Base-by-base conservation (phyloP, 345 rosid species). In the Euphorbia lathyris region DNA sequence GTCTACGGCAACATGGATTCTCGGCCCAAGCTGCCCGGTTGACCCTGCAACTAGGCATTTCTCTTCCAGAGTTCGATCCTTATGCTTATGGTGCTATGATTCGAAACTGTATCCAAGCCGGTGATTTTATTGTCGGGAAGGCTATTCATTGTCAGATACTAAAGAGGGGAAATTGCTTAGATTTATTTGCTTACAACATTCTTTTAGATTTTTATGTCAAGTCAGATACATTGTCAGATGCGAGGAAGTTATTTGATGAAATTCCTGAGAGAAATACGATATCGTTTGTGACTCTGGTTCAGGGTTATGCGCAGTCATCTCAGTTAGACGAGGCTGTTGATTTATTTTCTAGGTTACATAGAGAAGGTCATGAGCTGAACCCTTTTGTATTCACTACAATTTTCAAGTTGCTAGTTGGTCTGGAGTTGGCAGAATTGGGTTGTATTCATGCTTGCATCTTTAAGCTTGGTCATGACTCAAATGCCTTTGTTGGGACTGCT, bases 401-500 rank as follows among this genome's bases (percentile, higher is more conserved):
- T 77, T 81, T 88, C 81, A 95, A 90, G 66, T 67, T 80, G 76
- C 77, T 88, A 17, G 90, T 82, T n/a, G 58, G 72, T 52, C 62
- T 82, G 78, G 91, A 84, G 19, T 74, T 78, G 71, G 83, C 85
- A 4, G 90, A 87, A 63, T 52, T 81, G 69, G 79, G 72, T 63
- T 69, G 81, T 74, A 34, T 88, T 63, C 97, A 92, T 83, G 81
- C 96, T 64, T 81, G 86, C 76, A 68, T 90, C 7, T 70, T 52
- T 74, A 95, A 92, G 88, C 93, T 95, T 42, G 96, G 97, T 63
- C 83, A 70, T 75, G 65, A 72, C 27, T 76, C 83, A 34, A 78
- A 87, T 80, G 85, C 94, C 13, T 88, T 83, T 67, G 90, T 92
- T 3, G 97, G 96, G 72, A 86, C 97, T 63, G 91, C 96, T 30